These are phyloP conservation scores for Colletotrichum higginsianum DNA, from an alignment of 2,329 filamentous ascomycete species.

Conservation along the genomic window DNA sequence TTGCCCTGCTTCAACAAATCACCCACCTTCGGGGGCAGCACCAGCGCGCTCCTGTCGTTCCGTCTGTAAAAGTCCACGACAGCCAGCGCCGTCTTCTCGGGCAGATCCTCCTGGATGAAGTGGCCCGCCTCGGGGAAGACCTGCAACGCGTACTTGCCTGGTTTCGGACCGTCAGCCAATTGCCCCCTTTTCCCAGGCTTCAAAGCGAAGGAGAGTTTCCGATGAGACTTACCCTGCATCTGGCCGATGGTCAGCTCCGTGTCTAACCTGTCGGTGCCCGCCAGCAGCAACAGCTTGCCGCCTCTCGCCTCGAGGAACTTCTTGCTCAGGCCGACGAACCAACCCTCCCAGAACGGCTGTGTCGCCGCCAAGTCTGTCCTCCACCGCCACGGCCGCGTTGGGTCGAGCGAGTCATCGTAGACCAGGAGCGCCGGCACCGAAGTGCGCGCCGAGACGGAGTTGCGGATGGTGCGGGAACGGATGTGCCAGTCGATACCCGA, in stretches of 20 bases:
- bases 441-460: conserved; percentile 84
- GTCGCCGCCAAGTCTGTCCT: conserved; percentile 87
- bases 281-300: conserved; percentile 87
- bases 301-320: conserved; percentile 88
- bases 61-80: conserved; percentile 92
- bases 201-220: neutral
- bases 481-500: conserved; percentile 95
- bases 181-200: neutral
- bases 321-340: conserved; percentile 89
- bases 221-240: conserved; percentile 82
- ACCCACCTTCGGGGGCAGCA: conserved; percentile 92
- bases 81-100: conserved; percentile 87
- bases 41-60: conserved; percentile 87
- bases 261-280: conserved; percentile 90
- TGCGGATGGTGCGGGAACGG: conserved; percentile 88
- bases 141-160: conserved; percentile 93
- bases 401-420: conserved; percentile 55
- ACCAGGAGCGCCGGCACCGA: conserved; percentile 87
- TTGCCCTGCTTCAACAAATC: conserved; percentile 77
- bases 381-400: conserved; percentile 80
- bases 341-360: conserved; percentile 93
- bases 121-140: conserved; percentile 96
- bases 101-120: conserved; percentile 96
- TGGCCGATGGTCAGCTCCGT: conserved; percentile 95
- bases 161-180: conserved; percentile 26